Conservation (phyloP, 345 rosid genomes). For the Erodium maritimum region DNA sequence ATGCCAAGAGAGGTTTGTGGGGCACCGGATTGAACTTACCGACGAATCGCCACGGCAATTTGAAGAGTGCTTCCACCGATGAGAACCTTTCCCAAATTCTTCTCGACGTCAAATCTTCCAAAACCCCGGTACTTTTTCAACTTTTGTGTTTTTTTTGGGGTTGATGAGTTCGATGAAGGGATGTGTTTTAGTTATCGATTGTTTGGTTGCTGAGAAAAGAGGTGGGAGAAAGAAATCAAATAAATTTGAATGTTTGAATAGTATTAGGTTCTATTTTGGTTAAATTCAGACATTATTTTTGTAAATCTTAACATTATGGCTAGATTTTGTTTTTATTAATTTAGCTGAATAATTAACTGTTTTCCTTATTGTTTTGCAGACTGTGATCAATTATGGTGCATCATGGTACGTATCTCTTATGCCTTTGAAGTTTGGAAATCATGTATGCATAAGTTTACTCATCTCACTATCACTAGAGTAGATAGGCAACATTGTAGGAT, state of each 20-base stretch:
- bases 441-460: neutral
- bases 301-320: no score
- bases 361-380: constrained; percentile 14
- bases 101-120: constrained; percentile 36
- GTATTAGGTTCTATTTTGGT: no score
- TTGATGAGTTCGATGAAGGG: neutral
- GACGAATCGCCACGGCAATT: constrained; percentile 31
- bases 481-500: no score
- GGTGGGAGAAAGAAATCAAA: no score
- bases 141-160: neutral
- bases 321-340: no score
- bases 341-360: neutral
- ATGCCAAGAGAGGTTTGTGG: constrained; percentile 20
- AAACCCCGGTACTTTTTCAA: constrained; percentile 22
- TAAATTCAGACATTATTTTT: no score
- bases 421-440: neutral
- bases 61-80: constrained; percentile 40
- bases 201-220: neutral
- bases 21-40: constrained; percentile 22
- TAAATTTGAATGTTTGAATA: no score
- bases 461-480: no score
- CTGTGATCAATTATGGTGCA: constrained; percentile 53
- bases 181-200: neutral
- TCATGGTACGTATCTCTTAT: constrained; percentile 29
- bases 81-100: constrained; percentile 28